Evolutionary conservation across 2,329 filamentous ascomycete genomes (phyloP).

Genomic region (Escovopsis sp.): DNA sequence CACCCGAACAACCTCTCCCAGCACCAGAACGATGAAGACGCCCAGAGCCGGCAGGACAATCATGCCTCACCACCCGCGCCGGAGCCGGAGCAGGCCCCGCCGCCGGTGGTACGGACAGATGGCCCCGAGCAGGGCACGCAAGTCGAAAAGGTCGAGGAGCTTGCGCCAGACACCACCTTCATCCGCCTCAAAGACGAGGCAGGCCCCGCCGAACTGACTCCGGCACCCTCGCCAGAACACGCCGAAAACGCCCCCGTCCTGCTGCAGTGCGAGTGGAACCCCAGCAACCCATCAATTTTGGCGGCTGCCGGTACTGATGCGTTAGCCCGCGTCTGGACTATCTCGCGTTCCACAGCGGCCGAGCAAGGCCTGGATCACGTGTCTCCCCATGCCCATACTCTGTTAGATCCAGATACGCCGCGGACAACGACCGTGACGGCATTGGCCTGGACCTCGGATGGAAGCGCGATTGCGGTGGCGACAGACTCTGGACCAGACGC

Average conservation of each 20-base stretch:
- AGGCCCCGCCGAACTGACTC: constrained; percentile 20
- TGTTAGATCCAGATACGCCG: constrained; percentile 40
- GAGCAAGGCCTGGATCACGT: constrained; percentile 27
- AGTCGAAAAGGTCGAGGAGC: constrained; percentile 47
- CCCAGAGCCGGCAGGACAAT: constrained; percentile 29
- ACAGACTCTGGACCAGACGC: constrained; percentile 37
- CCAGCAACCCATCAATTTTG: constrained; percentile 47
- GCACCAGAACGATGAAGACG: constrained; percentile 16
- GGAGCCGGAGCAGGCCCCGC: constrained; percentile 40
- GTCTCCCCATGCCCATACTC: constrained; percentile 20
- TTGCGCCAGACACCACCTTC: constrained; percentile 45
- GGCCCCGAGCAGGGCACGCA: constrained; percentile 51
- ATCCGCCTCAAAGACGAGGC: constrained; percentile 37
- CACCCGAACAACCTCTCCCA: constrained; percentile 13
- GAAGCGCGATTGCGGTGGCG: constrained; percentile 41
- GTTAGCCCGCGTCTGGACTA: constrained; percentile 54
- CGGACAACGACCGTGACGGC: constrained; percentile 39
- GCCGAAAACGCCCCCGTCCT: constrained; percentile 43
- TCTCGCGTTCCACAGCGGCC: constrained; percentile 38
- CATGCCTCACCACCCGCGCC: constrained; percentile 53
- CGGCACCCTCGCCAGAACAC: constrained; percentile 22
- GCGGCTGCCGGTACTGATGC: constrained; percentile 55
- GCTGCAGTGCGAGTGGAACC: constrained; percentile 57
- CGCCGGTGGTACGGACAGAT: constrained; percentile 40
- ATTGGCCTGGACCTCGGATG: constrained; percentile 46